Evolutionary conservation across 2,329 filamentous ascomycete species (phyloP), one percentile per base, ranked within the genome.

Genomic region (Orbilia quercus): DNA sequence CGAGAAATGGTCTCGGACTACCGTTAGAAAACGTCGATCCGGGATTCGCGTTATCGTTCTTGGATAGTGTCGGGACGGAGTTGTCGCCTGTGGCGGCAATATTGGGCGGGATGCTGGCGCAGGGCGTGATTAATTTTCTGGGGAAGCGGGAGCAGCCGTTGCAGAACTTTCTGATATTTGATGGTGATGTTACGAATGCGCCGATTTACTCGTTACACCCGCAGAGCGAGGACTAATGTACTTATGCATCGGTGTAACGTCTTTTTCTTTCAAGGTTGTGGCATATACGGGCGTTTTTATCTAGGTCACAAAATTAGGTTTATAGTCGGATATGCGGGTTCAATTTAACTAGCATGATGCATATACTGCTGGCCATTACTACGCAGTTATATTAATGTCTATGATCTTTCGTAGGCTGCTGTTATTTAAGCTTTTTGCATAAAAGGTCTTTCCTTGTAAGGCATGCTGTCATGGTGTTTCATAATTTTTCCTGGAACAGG

Each of bases 71-170:
- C 4, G 90, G 89, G 63, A 88, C 88, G 78, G 94, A 98, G 82
- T 83, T 98, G 40, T 89, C 91, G 11, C 92, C 95, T 6, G 91
- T 96, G 7, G 89, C 91, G 0, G 93, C 95, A 1, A 91, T 96
- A 69, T 84, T 99, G 9, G 95, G 95, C 53, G 95, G 93, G 7
- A 88, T 93, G 80, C 85, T 99, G 14, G 92, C 94, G 0, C 95
- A 99, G 82, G 95, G 99, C 79, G 92, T 96, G 57, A 98, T 99
- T 82, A 98, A 98, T 78, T 93, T 97, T 31, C 86, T 98, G 4
- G 92, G 93, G 53, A 88, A 91, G 79, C 88, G 90, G 42, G 92
- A 98, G 82, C 95, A 97, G 81, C 95, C 95, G 0, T 90, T 99
- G 44, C 95, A 99, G 82, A 99, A 99, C 80, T 88, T 96, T 80